Conservation (phyloP, 345 rosid genomes). For the Populus alba region DNA sequence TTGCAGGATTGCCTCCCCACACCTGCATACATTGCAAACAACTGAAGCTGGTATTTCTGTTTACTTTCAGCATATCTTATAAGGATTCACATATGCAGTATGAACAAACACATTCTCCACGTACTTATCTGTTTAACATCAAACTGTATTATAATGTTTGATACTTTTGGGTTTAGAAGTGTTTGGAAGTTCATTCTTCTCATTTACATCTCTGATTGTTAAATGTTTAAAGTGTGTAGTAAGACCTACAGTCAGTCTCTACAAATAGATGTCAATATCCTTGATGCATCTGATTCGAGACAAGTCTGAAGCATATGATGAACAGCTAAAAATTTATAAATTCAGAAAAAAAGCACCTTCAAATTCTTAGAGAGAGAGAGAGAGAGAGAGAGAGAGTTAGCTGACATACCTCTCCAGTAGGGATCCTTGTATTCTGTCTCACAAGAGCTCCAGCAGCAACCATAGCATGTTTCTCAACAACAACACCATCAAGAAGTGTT, state of each 20-base stretch:
- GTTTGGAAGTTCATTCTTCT: background rate
- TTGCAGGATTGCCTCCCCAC: slow-evolving; percentile 98
- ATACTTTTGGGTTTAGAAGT: background rate
- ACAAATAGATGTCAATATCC: background rate
- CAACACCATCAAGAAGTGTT: slow-evolving; percentile 81
- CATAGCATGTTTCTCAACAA: slow-evolving; percentile 84
- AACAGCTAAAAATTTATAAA: background rate
- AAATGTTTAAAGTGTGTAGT: background rate
- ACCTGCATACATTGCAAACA: slow-evolving; percentile 41
- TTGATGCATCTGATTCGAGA: background rate
- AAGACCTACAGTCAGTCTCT: background rate
- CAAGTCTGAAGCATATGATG: background rate
- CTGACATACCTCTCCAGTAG: slow-evolving; percentile 76
- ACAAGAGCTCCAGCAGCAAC: slow-evolving; percentile 99
- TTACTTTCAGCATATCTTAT: background rate
- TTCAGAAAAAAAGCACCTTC: background rate
- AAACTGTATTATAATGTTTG: no score
- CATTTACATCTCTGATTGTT: background rate
- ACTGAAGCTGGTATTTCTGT: background rate
- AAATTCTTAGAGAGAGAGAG: background rate
- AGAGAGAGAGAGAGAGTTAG: background rate
- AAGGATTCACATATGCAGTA: background rate
- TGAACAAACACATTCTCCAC: background rate
- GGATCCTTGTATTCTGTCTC: slow-evolving; percentile 79
- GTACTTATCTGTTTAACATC: no score